phyloP scores from a whole-genome alignment of 371 early-diverging fungal species.

The Mucor racemosus region DNA sequence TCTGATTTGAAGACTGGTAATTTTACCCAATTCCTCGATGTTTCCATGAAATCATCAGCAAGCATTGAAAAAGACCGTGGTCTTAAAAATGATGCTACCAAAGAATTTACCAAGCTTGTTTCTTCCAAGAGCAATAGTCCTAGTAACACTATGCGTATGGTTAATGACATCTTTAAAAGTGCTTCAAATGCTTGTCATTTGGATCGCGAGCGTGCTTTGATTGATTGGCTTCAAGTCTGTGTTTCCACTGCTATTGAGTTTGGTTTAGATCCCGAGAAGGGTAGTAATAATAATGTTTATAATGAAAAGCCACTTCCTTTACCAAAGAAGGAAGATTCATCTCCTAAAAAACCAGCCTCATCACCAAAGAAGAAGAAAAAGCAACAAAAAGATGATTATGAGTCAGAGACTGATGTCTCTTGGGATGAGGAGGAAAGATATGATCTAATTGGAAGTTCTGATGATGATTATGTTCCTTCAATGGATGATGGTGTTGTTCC shows the following conservation, averaged over 20 bases:
- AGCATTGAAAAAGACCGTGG: slow-evolving; percentile 24
- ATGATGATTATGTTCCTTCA: slow-evolving; percentile 45
- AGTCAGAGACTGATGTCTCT: slow-evolving; percentile 8
- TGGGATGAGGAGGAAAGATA: slow-evolving; percentile 29
- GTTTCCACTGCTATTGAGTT: slow-evolving; percentile 40
- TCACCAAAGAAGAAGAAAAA: not conserved
- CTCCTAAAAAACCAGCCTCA: slow-evolving; percentile 9
- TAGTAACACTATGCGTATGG: slow-evolving; percentile 35
- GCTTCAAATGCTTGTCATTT: slow-evolving; percentile 31
- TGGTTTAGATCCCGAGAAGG: slow-evolving; percentile 19
- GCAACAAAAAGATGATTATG: slow-evolving; percentile 6
- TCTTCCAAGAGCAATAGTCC: slow-evolving; percentile 37
- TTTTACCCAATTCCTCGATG: slow-evolving; percentile 27
- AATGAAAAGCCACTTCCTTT: slow-evolving; percentile 17
- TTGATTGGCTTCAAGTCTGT: slow-evolving; percentile 49
- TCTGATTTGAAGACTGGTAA: slow-evolving; percentile 24
- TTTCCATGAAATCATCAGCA: slow-evolving; percentile 31
- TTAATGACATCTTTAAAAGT: slow-evolving; percentile 40
- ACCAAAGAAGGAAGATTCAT: not conserved
- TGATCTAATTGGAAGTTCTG: slow-evolving; percentile 33
- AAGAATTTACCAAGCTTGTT: slow-evolving; percentile 29
- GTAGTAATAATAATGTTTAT: not conserved
- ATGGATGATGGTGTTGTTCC: slow-evolving; percentile 27
- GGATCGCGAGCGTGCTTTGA: slow-evolving; percentile 37
- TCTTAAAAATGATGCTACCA: slow-evolving; percentile 25